Evolutionary conservation across 306 rosid genomes (phyloP).

Genomic region (Prunus campanulata): DNA sequence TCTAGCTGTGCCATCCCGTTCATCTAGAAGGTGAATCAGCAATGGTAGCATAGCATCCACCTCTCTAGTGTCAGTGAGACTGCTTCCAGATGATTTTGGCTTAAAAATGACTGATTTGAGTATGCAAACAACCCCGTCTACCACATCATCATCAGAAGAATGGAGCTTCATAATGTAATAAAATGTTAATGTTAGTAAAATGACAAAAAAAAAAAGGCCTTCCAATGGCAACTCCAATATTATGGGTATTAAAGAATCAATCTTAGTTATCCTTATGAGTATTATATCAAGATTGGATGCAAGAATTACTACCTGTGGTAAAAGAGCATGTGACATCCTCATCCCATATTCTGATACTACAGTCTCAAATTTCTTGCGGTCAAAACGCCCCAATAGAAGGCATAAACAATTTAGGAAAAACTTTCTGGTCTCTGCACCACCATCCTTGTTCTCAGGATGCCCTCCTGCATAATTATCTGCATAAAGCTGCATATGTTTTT

Average conservation of each 20-base stretch:
- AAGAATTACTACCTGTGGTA: constrained; percentile 61
- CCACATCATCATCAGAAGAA: constrained; percentile 65
- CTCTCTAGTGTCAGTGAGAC: constrained; percentile 39
- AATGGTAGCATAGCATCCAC: constrained; percentile 54
- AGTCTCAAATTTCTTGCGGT: constrained; percentile 58
- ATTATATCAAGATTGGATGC: not conserved
- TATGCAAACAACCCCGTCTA: constrained; percentile 61
- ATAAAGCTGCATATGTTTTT: constrained; percentile 51
- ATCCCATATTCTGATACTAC: constrained; percentile 58
- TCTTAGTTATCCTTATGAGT: too few relatives aligned
- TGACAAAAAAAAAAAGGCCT: not conserved
- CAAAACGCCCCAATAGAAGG: constrained; percentile 80
- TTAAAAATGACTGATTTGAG: constrained; percentile 69
- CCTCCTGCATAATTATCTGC: constrained; percentile 58
- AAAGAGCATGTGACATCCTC: constrained; percentile 59
- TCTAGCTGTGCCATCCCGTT: constrained; percentile 73
- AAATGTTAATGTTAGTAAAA: constrained; percentile 11
- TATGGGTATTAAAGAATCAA: not conserved
- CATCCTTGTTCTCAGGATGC: constrained; percentile 52
- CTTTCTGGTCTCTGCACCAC: constrained; percentile 66
- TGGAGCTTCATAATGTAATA: constrained; percentile 54
- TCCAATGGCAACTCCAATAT: not conserved
- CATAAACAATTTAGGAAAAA: constrained; percentile 86
- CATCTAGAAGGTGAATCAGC: constrained; percentile 76
- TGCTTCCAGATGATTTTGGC: constrained; percentile 51